Base-by-base conservation (phyloP, 2,329 filamentous ascomycete species). In the Penicillium sp. region DNA sequence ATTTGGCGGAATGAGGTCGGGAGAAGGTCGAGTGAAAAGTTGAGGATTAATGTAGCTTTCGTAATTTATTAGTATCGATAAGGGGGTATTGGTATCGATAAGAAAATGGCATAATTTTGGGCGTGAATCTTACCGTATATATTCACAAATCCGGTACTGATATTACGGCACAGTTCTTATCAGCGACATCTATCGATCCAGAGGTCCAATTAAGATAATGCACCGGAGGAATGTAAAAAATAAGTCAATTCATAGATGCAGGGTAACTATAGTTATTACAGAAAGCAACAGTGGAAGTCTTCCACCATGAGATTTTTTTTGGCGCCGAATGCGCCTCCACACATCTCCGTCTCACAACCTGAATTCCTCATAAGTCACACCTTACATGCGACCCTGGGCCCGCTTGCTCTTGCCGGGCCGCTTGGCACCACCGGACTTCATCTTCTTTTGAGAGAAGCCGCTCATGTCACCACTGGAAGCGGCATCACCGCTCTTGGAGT, bases 401-500 rank as follows among this genome's bases (percentile, higher is more conserved):
- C 79, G 75, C 69, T 74, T 75, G 66, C 75, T 80, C 73, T 84
- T 84, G n/a, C 82, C 81, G 27, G 77, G 78, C 60, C 82, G 73
- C 67, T 79, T 77, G 43, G 75, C 69, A 44, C 71, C 72, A 53
- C 70, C 67, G 4, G 79, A 82, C 83, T 96, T 96, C 91, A 96
- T 96, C 78, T 87, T 90, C 81, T 88, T 92, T 37, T 83, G 83
- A 54, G 88, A 92, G 80, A 96, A 98, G 1, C 85, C 86, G 61
- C 86, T 86, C 66, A 96, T 78, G 74, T 99, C 95, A 60, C 86
- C 88, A 47, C 88, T 92, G 63, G 91, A 96, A 61, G 84, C 73
- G 49, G 93, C 92, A 76, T 97, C 93, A 66, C 92, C 92, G 60
- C 92, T 96, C 85, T 99, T 99, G 55, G 83, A 78, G 73, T 92